phyloP scores from a whole-genome alignment of 805 yeast genomes.

The Suhomyces prunicola region DNA sequence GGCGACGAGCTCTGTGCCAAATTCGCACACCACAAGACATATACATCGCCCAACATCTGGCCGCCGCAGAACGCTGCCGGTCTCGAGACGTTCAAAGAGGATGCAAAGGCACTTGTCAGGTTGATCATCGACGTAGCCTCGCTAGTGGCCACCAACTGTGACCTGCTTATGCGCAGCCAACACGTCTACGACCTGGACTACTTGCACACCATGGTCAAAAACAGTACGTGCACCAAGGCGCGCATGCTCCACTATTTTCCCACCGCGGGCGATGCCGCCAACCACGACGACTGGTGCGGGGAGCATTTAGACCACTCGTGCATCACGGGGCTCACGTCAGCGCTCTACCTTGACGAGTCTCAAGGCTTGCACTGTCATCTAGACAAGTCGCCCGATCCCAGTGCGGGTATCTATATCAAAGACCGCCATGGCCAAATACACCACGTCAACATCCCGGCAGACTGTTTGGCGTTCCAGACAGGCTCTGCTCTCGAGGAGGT shows the following conservation, averaged over 20 bases:
- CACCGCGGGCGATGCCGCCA: slow-evolving; percentile 1
- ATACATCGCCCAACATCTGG: slow-evolving; percentile 53
- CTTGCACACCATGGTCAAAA: slow-evolving; percentile 43
- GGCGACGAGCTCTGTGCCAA: slow-evolving; percentile 25
- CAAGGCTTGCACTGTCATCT: slow-evolving; percentile 19
- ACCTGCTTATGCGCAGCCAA: slow-evolving; percentile 31
- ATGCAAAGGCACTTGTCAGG: slow-evolving; percentile 38
- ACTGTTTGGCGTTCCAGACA: slow-evolving; percentile 59
- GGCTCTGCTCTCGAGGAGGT: slow-evolving; percentile 56
- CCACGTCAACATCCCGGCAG: slow-evolving; percentile 51
- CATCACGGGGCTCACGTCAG: slow-evolving; percentile 56
- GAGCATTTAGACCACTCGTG: slow-evolving; percentile 61
- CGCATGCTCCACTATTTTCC: slow-evolving; percentile 56
- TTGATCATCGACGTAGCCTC: slow-evolving; percentile 49
- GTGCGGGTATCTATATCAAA: slow-evolving; percentile 50
- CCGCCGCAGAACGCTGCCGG: slow-evolving; percentile 28
- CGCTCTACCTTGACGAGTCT: slow-evolving; percentile 45
- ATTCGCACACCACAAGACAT: slow-evolving; percentile 37
- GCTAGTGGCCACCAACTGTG: slow-evolving; percentile 54
- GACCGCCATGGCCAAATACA: slow-evolving; percentile 43
- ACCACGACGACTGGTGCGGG: slow-evolving; percentile 54
- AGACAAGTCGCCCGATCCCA: slow-evolving; percentile 39
- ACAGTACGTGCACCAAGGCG: slow-evolving; percentile 56
- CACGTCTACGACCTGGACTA: slow-evolving; percentile 18
- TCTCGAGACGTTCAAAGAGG: slow-evolving; percentile 30